Percentiles rank a stretch among this genome's conserved stretches.
These are phyloP conservation scores for Tylopilus vinaceipallidus DNA, from an alignment of 768 basidiomycete genomes.

Conservation along the genomic window DNA sequence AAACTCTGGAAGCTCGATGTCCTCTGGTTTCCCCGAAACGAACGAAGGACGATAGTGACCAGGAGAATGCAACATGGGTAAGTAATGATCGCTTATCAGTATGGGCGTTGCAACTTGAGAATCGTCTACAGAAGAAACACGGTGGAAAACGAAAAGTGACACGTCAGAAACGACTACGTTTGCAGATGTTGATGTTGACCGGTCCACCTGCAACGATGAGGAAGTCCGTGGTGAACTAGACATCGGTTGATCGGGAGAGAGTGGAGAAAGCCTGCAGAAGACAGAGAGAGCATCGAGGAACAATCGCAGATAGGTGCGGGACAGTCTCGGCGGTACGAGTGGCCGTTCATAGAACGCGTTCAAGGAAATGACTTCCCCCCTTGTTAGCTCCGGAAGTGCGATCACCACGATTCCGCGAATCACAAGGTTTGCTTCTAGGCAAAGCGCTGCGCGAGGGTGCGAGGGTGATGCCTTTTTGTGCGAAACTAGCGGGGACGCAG, in stretches of 20 bases:
- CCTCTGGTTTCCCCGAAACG: conserved; percentile 16
- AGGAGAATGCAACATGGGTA: conserved; percentile 54
- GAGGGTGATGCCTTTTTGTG: conserved; percentile 11
- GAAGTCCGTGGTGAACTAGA: conserved; percentile 1
- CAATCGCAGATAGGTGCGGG: conserved; percentile 52
- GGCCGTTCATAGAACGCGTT: conserved; percentile 55
- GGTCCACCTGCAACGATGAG: neutral
- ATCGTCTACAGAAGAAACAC: conserved; percentile 17
- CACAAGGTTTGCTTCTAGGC: conserved; percentile 33
- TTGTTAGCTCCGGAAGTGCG: conserved; percentile 37
- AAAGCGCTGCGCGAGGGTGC: conserved; percentile 25
- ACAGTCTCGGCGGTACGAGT: conserved; percentile 51
- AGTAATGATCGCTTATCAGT: conserved; percentile 69
- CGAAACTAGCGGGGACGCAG: conserved; percentile 14
- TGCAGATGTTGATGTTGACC: conserved; percentile 12
- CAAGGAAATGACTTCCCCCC: conserved; percentile 14
- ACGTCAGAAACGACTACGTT: conserved; percentile 41
- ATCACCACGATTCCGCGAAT: conserved; percentile 50
- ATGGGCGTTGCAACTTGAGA: conserved; percentile 55
- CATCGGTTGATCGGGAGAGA: conserved; percentile 1
- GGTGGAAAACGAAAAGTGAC: conserved; percentile 54
- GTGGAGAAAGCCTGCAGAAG: conserved; percentile 15
- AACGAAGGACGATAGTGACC: conserved; percentile 43
- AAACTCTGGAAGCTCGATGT: conserved; percentile 49
- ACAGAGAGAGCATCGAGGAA: conserved; percentile 40